Base-by-base conservation (phyloP, 257 asterid species). In the Fraxinus pennsylvanica region DNA sequence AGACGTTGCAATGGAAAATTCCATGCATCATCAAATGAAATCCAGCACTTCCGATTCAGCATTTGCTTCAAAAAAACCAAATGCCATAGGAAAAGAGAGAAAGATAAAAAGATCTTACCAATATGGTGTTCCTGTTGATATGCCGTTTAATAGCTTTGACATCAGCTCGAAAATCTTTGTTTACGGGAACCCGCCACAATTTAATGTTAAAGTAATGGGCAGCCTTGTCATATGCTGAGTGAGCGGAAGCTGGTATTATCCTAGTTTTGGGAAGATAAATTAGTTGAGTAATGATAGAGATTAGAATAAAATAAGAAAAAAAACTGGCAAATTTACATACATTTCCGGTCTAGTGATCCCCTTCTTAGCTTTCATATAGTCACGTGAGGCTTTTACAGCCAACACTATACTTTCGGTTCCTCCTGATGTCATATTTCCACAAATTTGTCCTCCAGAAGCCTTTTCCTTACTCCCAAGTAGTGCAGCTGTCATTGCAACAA, bases 381-480 rank as follows among this genome's bases (percentile, higher is more conserved):
- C 99, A 36, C 98, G 92, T 36, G 99, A 92, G 72, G 98, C 83
- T 84, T 96, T 96, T 80, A 96, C 88, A 43, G 98, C 99, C 85
- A 96, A 50, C 78, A 93, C 78, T 87, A 96, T 96, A 86, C 99
- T 96, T 80, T 96, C 99, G 57, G 99, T 93, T 77, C 99, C 99
- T 57, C 99, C 99, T 22, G 99, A 96, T 43, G 98, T 96, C 99
- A 96, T 96, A 82, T 96, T 96, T 78, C 99, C 99, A 81, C 99
- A 96, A 63, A 96, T 73, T 85, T 92, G 86, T 79, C 97, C 97
- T 65, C 97, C 98, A 33, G 96, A 88, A 71, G 85, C 74, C 80
- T 88, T 91, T 81, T 93, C 98, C 81, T 89, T 92, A 68, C 97
- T 90, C 63, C 99, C 99, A 41, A 96, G 97, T 52, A 96, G 86